Evolutionary conservation across 768 basidiomycete genomes (phyloP), one percentile per base, ranked within the genome.

Genomic region (Tulasnella calospora): DNA sequence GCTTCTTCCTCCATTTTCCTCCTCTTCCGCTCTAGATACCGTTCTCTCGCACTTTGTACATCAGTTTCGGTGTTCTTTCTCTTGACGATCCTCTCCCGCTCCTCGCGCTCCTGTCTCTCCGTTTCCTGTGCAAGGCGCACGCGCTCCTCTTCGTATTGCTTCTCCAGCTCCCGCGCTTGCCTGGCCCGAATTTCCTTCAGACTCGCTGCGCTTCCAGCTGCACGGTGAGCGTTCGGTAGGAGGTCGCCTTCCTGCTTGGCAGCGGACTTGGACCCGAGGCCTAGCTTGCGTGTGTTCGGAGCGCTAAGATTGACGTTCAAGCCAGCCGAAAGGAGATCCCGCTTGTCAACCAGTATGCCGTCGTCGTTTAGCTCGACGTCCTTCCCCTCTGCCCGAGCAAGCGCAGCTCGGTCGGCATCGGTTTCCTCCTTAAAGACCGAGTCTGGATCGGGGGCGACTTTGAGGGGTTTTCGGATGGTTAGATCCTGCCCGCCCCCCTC

Each of bases 261-360:
- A 80, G 74, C 82, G 15, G 81, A 78, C 17, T 80, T 81, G 47
- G 82, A 82, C 61, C 87, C 86, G 71, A 87, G 82, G 21, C 90
- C 90, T n/a, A 93, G 86, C 74, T 87, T 87, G 78, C 94, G 88
- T 7, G 93, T 94, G 82, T 94, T 93, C 47, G 92, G 90, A 79
- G 93, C 89, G 44, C 94, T 90, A 69, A 99, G 88, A 67, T 67
- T 57, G 55, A 57, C 55, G 83, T 99, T 99, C 77, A 99, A 86
- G 2, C 98, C 98, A 6, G 97, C 96, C 30, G 92, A 90, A 69
- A 99, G 87, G 10, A 99, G 86, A 74, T 96, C 94, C 77, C 96
- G 91, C 83, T 96, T 96, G 86, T 99, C 98, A 71, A 99, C 92
- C 70, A 99, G 96, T 83, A 96, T 94, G 81, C 96, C 96, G 81